Evolutionary conservation across 1,284 basidiomycete species (phyloP).

Genomic region (Apiotrichum domesticum): DNA sequence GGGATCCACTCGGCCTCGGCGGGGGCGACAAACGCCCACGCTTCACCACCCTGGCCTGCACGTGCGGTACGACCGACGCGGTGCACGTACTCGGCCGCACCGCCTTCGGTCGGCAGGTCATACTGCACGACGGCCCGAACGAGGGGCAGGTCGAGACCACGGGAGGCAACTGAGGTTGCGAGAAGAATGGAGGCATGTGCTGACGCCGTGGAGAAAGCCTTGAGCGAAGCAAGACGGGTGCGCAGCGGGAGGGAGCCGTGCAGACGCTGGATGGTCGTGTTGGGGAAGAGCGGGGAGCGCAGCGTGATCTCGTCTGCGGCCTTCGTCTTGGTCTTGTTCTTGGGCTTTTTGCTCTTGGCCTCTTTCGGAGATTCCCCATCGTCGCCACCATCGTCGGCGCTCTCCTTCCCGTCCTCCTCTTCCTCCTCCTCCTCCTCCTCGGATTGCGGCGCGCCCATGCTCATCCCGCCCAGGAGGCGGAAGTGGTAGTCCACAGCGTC

Average conservation of each 20-base stretch:
- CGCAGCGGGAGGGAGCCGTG: slow-evolving; percentile 86
- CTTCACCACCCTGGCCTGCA: slow-evolving; percentile 78
- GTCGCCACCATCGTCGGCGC: slow-evolving; percentile 37
- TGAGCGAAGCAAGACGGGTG: slow-evolving; percentile 74
- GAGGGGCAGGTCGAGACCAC: slow-evolving; percentile 94
- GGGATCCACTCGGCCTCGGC: slow-evolving; percentile 76
- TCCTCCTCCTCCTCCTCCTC: slow-evolving; percentile 28
- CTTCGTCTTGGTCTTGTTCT: slow-evolving; percentile 16
- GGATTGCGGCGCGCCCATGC: slow-evolving; percentile 56
- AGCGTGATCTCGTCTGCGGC: slow-evolving; percentile 52
- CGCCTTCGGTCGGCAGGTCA: slow-evolving; percentile 95
- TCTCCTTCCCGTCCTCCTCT: slow-evolving; percentile 25
- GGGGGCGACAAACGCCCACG: slow-evolving; percentile 88
- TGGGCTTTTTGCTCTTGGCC: slow-evolving; percentile 21
- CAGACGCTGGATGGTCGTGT: slow-evolving; percentile 77
- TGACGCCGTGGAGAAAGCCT: slow-evolving; percentile 61
- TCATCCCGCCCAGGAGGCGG: slow-evolving; percentile 70
- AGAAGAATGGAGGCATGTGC: slow-evolving; percentile 63
- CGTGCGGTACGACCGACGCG: slow-evolving; percentile 95
- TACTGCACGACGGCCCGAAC: slow-evolving; percentile 93
- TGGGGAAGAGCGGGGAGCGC: slow-evolving; percentile 70
- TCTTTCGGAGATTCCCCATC: slow-evolving; percentile 19
- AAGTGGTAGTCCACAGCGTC: slow-evolving; percentile 98
- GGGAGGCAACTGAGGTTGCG: slow-evolving; percentile 94
- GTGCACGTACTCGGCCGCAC: slow-evolving; percentile 94